A percentile compares a stretch with the other conserved stretches of the same genome.
Conservation (phyloP, 148 eudicot genomes). For the Vaccinium vitisidaea region DNA sequence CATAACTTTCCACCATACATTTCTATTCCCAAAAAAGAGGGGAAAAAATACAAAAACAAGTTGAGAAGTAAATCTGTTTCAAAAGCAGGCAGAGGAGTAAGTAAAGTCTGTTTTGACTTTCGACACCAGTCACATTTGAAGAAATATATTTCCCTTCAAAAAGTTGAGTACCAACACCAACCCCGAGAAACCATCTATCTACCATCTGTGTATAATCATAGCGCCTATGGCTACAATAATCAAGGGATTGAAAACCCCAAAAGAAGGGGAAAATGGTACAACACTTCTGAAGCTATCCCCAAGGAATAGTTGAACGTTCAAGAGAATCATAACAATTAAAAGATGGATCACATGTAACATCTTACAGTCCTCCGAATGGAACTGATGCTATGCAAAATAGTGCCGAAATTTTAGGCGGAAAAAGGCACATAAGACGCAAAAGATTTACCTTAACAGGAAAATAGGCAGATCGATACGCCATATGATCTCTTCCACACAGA, state of each 20-base stretch:
- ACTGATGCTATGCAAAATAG: background rate
- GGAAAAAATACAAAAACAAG: background rate
- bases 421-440: background rate
- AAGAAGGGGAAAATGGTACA: background rate
- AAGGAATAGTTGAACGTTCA: background rate
- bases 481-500: slow-evolving; percentile 98
- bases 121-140: background rate
- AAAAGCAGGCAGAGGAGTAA: background rate
- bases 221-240: background rate
- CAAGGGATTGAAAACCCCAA: background rate
- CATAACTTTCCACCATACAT: background rate
- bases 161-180: background rate
- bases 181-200: background rate
- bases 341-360: background rate
- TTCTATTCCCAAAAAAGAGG: background rate
- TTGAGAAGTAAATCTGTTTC: background rate
- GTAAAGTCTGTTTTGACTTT: background rate
- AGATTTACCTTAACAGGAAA: slow-evolving; percentile 84
- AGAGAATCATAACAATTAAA: background rate
- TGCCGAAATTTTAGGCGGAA: background rate
- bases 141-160: slow-evolving; percentile 4
- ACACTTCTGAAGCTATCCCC: background rate
- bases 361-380: background rate
- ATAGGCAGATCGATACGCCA: slow-evolving; percentile 98
- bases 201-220: background rate